Evolutionary conservation across 495 filamentous ascomycete species (phyloP), one percentile per base, ranked within the genome.

Genomic region (Aspergillus egyptiacus): DNA sequence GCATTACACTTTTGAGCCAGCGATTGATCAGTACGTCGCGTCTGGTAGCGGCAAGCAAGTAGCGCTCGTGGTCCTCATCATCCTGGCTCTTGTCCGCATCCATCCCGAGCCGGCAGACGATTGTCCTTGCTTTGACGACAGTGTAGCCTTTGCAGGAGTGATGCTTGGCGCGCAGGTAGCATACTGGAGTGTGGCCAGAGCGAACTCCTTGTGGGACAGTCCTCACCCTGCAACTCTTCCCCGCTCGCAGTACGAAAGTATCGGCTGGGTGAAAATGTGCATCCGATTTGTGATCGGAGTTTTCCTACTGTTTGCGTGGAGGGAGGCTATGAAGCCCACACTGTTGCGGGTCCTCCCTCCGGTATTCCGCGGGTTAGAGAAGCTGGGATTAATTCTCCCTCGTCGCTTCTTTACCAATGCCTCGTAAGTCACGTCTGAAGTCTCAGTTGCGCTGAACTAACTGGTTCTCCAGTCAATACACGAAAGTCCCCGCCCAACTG

Each of bases 81-180:
- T 94, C 22, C 66, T 93, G 23, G 62, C 84, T 23, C 68, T 96
- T 20, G 85, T 97, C 25, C 81, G 93, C 37, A 79, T 96, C 15
- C 91, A 98, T 65, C 93, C 93, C 2, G 93, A 98, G 55, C 93
- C 93, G 2, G 93, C 89, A 0, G 93, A 98, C 64, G 86, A 95
- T 62, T 98, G 93, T 57, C 93, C 93, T 13, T 98, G 93, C 61
- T 98, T 95, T 62, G 93, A 98, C 63, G 93, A 98, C 69, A 91
- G 86, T 55, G 88, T 98, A 28, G 81, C 91, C 6, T 98, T 97
- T 61, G 83, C 89, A 17, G 93, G 86, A 5, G 91, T 96, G 23
- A 76, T 88, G 48, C 83, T 95, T 41, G 93, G 93, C 0, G 70
- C 86, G 38, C 82, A 91, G 55, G 60, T 83, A 34, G 89, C 86